Base-by-base conservation (phyloP, 371 early-diverging fungal genomes). In the Saksenaea oblongispora region DNA sequence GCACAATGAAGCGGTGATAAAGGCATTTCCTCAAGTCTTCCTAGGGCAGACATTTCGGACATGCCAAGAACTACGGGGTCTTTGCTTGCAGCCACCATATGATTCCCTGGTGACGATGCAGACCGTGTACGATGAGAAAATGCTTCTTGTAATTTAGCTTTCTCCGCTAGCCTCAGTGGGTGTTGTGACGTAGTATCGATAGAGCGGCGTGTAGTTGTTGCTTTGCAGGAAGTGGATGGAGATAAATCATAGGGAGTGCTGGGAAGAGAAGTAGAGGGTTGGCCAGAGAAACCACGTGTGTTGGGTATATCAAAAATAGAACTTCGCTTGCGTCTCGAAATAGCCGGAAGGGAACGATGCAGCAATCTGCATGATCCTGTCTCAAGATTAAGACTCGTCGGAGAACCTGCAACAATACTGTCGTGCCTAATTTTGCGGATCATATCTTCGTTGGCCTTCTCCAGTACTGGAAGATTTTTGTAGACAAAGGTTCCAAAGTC, bases 401-500 rank as follows among this genome's bases (percentile, higher is more conserved):
- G 26, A 17, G 59, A 56, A 28, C 28, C 67, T 4, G 67, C 78
- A 13, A 73, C 67, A 24, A 79, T 75, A 34, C 75, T 82, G 24
- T 79, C 83, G 56, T 78, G 79, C 27, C 87, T 71, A 18, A 91
- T 76, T 65, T 87, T 91, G 9, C 88, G 72, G 31, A 91, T 88
- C 71, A 86, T 83, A 56, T 93, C 89, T 62, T 89, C 87, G 72
- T 97, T 97, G 22, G 93, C 95, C 68, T 93, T 92, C 58, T 93
- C 98, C 5, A 97, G 78, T 11, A 87, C 84, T 3, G 89, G 89
- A 54, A 97, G 68, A 71, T 97, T 97, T 62, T 95, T 95, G 85
- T 90, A 97, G 2, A 87, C 90, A 76, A 95, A 94, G 13, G 92
- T 91, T 22, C 98, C 98, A 82, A 97, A 97, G 58, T 95, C 93